A percentile compares a stretch with the other conserved stretches of the same genome.
Evolutionary conservation across 306 rosid species (phyloP).

Genomic region (Pyrus communis): DNA sequence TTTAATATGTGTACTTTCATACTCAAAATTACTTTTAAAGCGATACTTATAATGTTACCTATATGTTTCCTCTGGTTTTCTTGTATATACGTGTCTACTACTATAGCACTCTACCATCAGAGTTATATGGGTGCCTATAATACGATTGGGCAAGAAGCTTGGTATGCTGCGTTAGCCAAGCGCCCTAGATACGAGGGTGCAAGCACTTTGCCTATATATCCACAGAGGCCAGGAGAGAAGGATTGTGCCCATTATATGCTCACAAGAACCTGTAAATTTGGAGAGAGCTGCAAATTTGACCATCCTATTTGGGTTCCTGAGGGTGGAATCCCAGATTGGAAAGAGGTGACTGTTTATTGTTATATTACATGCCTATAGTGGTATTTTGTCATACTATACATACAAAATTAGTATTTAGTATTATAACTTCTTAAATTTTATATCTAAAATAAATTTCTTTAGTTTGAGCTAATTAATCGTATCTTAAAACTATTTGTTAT

Average conservation of each 20-base stretch:
- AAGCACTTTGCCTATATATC: constrained; percentile 85
- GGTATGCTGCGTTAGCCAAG: constrained; percentile 85
- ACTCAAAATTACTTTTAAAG: constrained; percentile 45
- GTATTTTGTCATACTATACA: constrained; percentile 24
- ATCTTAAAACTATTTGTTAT: constrained; percentile 6
- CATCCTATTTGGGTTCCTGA: constrained; percentile 99
- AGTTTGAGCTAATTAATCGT: constrained; percentile 17
- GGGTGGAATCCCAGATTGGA: constrained; percentile 99
- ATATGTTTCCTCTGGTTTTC: constrained; percentile 52
- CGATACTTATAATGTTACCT: constrained; percentile 51
- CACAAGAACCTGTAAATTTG: constrained; percentile 98
- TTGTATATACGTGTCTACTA: constrained; percentile 59
- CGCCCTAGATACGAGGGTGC: constrained; percentile 88
- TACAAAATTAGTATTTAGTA: constrained; percentile 20
- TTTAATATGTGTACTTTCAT: constrained; percentile 27
- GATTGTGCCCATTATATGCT: constrained; percentile 98
- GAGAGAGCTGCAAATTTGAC: constrained; percentile 98
- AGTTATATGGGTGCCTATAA: constrained; percentile 67
- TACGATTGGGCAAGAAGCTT: constrained; percentile 93
- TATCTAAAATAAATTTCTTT: background rate
- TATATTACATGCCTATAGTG: constrained; percentile 43
- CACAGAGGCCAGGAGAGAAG: constrained; percentile 99
- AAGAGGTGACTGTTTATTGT: constrained; percentile 91
- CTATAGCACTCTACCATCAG: constrained; percentile 88
- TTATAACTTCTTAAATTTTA: background rate